phyloP scores from a whole-genome alignment of 139 green algal species.

The Volvox reticuliferus region DNA sequence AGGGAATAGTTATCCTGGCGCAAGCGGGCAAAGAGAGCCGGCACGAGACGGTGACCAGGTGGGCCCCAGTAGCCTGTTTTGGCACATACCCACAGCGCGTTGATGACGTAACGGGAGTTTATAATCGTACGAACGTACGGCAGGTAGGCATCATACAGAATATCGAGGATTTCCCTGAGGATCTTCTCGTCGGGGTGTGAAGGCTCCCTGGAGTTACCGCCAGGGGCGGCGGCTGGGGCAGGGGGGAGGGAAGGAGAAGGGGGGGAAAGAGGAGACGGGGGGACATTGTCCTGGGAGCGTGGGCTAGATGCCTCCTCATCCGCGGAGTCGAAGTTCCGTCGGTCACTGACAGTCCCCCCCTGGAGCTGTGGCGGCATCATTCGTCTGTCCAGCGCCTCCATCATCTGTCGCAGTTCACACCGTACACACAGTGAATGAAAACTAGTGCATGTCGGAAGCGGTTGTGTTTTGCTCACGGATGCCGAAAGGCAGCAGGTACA shows the following conservation, averaged over 20 bases:
- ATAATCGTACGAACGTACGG: not conserved
- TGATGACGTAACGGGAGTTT: conserved; percentile 12
- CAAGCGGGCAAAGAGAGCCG: not conserved
- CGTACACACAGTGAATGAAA: not conserved
- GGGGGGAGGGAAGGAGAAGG: no score
- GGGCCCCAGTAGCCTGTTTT: conserved; percentile 14
- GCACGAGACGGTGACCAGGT: not conserved
- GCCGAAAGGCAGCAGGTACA: not conserved
- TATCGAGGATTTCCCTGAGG: not conserved
- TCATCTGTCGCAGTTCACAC: not conserved
- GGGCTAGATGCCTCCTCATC: not conserved
- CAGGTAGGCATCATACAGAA: not conserved
- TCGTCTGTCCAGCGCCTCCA: not conserved
- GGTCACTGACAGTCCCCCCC: not conserved
- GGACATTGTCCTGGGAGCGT: not conserved
- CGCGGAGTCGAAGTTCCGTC: not conserved
- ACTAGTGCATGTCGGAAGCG: not conserved
- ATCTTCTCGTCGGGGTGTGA: not conserved
- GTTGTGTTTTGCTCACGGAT: not conserved
- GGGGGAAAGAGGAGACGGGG: not conserved
- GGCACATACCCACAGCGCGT: conserved; percentile 40
- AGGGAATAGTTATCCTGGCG: not conserved
- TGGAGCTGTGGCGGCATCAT: not conserved
- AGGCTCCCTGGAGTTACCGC: not conserved
- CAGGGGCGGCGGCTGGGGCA: no score